phyloP scores from a whole-genome alignment of 805 yeast genomes.

The Kluyveromyces aestuarii region DNA sequence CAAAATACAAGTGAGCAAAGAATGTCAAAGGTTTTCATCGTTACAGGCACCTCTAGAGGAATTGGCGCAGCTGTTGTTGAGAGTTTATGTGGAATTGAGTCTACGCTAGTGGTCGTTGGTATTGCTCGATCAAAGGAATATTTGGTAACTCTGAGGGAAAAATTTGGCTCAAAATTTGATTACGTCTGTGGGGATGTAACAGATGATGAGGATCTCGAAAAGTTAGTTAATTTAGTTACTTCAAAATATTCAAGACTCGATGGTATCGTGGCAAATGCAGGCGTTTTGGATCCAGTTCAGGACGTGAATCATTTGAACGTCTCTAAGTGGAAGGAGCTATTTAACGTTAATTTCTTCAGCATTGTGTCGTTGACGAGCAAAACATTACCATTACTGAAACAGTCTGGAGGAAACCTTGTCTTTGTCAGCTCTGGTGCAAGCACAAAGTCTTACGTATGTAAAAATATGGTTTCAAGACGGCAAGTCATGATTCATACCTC shows the following conservation, averaged over 20 bases:
- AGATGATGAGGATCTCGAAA: constrained; percentile 21
- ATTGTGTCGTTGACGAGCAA: constrained; percentile 48
- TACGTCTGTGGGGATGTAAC: constrained; percentile 56
- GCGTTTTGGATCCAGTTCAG: constrained; percentile 71
- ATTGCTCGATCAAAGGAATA: constrained; percentile 58
- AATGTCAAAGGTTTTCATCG: constrained; percentile 31
- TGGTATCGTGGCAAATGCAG: constrained; percentile 70
- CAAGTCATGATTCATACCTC: background rate
- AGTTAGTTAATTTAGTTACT: constrained; percentile 38
- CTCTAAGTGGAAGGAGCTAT: constrained; percentile 51
- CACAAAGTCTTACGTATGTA: constrained; percentile 38
- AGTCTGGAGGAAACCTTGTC: constrained; percentile 53
- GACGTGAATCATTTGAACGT: constrained; percentile 34
- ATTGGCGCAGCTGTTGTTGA: constrained; percentile 74
- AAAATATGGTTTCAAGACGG: background rate
- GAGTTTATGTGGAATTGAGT: constrained; percentile 31
- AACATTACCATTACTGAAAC: constrained; percentile 48
- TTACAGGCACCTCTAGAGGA: constrained; percentile 64
- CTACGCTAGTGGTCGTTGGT: constrained; percentile 38
- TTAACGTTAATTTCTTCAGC: constrained; percentile 72
- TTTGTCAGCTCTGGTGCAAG: constrained; percentile 90
- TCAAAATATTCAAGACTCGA: constrained; percentile 48
- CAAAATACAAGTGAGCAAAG: background rate
- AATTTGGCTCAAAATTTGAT: constrained; percentile 43
- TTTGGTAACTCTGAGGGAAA: constrained; percentile 33